Evolutionary conservation across 495 filamentous ascomycete species (phyloP).

Genomic region (Cudoniella acicularis): DNA sequence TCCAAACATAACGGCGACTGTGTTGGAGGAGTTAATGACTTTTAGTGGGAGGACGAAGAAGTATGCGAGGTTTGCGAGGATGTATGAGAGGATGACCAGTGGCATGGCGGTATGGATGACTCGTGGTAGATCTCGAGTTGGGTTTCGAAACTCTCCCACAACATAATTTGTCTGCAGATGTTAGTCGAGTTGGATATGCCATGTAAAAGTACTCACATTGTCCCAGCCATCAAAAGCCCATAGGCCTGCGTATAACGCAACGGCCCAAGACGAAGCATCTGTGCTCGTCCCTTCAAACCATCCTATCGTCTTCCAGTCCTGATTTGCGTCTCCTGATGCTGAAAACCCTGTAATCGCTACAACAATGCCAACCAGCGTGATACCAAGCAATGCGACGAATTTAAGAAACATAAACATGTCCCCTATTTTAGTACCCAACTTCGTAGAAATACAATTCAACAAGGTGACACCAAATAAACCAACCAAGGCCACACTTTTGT

Average conservation of each 20-base stretch:
- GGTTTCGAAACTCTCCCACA: slow-evolving; percentile 91
- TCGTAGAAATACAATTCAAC: slow-evolving; percentile 87
- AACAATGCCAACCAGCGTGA: slow-evolving; percentile 84
- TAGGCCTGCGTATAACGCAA: slow-evolving; percentile 90
- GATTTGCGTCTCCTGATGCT: slow-evolving; percentile 66
- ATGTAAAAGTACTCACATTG: slow-evolving; percentile 60
- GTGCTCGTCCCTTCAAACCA: slow-evolving; percentile 88
- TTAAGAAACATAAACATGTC: slow-evolving; percentile 97
- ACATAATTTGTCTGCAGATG: slow-evolving; percentile 84
- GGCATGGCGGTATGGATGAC: slow-evolving; percentile 98
- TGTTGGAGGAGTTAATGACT: slow-evolving; percentile 80
- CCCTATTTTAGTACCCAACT: slow-evolving; percentile 76
- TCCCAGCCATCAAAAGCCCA: slow-evolving; percentile 99
- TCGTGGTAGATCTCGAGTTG: slow-evolving; percentile 82
- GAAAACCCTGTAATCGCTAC: slow-evolving; percentile 85
- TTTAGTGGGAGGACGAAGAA: slow-evolving; percentile 87
- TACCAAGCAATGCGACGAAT: slow-evolving; percentile 81
- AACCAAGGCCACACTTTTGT: slow-evolving; percentile 79
- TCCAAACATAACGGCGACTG: slow-evolving; percentile 91
- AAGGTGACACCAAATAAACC: slow-evolving; percentile 74
- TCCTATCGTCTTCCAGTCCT: slow-evolving; percentile 79
- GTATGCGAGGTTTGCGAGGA: slow-evolving; percentile 88
- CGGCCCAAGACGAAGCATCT: slow-evolving; percentile 79
- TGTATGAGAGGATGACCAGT: slow-evolving; percentile 83
- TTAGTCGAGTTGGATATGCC: neutral